Conservation (phyloP, 352 stramenopile genomes). For the Phytophthora tentaculata region DNA sequence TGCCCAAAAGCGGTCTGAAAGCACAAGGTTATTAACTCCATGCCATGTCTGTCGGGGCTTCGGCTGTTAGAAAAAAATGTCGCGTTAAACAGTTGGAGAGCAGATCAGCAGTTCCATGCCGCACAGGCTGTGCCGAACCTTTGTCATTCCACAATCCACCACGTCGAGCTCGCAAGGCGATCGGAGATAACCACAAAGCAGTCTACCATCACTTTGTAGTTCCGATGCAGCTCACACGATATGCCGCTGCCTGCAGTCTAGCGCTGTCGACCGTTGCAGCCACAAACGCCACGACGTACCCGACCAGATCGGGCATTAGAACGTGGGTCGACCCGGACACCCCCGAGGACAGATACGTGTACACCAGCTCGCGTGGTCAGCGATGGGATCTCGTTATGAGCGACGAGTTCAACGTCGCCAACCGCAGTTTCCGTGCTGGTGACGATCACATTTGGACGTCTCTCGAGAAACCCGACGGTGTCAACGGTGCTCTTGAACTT, state of each 20-base stretch:
- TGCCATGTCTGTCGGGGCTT: constrained; percentile 7
- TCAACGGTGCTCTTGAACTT: constrained; percentile 89
- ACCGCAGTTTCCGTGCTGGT: constrained; percentile 80
- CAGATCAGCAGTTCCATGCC: not conserved
- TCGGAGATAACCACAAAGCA: not conserved
- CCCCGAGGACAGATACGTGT: constrained; percentile 40
- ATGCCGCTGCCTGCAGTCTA: not conserved
- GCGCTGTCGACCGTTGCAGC: constrained; percentile 3
- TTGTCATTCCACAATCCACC: constrained; percentile 26
- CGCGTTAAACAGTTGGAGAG: constrained; percentile 19
- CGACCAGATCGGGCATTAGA: constrained; percentile 52
- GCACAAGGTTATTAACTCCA: too few relatives aligned
- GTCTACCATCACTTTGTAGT: not conserved
- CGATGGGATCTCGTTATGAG: constrained; percentile 70
- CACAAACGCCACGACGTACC: constrained; percentile 38
- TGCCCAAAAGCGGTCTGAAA: too few relatives aligned
- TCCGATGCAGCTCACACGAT: not conserved
- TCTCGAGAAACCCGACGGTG: constrained; percentile 58
- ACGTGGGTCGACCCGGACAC: constrained; percentile 64
- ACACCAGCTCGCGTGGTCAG: constrained; percentile 53
- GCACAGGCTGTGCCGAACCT: not conserved
- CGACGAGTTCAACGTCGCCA: constrained; percentile 71
- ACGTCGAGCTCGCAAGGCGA: constrained; percentile 7
- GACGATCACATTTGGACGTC: constrained; percentile 93
- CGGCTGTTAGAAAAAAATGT: constrained; percentile 20